Evolutionary conservation across 2,329 filamentous ascomycete species (phyloP).

Genomic region (Sporothrix brunneoviolacea): DNA sequence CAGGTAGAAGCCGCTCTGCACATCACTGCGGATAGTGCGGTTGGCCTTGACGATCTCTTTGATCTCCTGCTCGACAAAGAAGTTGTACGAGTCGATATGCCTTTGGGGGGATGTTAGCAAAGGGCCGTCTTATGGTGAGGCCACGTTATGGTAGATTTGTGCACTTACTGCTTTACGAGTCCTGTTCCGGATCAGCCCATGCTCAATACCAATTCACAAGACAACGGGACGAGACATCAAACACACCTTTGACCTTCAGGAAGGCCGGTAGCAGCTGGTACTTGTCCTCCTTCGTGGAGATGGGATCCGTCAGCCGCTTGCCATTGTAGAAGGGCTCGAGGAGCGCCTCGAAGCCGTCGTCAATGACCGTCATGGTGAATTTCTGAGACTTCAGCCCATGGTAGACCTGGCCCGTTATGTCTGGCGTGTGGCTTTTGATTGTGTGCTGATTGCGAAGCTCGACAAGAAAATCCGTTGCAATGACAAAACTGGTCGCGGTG

Average conservation of each 20-base stretch:
- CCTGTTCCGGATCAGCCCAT: slow-evolving; percentile 32
- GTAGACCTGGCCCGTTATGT: neutral
- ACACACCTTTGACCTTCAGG: slow-evolving; percentile 80
- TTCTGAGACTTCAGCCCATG: slow-evolving; percentile 4
- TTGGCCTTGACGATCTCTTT: slow-evolving; percentile 96
- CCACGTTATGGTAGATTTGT: too few relatives aligned
- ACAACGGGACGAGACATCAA: slow-evolving; percentile 4
- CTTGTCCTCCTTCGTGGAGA: slow-evolving; percentile 71
- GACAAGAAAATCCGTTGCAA: neutral
- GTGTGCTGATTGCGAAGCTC: neutral
- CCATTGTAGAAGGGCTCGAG: slow-evolving; percentile 62
- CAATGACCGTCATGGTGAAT: slow-evolving; percentile 43
- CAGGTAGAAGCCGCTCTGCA: slow-evolving; percentile 87
- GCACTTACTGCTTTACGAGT: slow-evolving; percentile 75
- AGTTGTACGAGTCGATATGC: slow-evolving; percentile 98
- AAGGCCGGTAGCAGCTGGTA: slow-evolving; percentile 97
- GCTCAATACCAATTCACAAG: slow-evolving; percentile 13
- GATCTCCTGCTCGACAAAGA: slow-evolving; percentile 92
- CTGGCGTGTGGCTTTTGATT: neutral
- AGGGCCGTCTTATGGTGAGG: too few relatives aligned
- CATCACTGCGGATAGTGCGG: slow-evolving; percentile 80
- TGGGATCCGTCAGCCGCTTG: slow-evolving; percentile 59
- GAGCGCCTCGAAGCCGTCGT: slow-evolving; percentile 60
- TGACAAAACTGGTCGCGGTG: slow-evolving; percentile 1
- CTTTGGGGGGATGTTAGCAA: slow-evolving; percentile 24